phyloP scores from a whole-genome alignment of 805 yeast genomes.

The Hagleromyces aurorensis region DNA sequence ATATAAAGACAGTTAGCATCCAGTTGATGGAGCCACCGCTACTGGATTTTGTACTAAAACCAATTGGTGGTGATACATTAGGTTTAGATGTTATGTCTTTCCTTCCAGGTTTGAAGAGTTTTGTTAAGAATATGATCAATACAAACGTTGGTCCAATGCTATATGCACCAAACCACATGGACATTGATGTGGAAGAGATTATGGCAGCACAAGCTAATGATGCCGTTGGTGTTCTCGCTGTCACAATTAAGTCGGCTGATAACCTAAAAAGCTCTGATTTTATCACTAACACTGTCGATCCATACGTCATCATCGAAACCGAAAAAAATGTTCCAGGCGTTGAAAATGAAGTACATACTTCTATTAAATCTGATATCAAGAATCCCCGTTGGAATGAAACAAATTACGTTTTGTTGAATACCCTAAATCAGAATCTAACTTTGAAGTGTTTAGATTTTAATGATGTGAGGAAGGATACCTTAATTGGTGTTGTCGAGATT shows the following conservation, averaged over 20 bases:
- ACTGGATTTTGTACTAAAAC: conserved; percentile 73
- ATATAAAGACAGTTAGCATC: conserved; percentile 61
- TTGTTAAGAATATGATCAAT: conserved; percentile 64
- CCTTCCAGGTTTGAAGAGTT: conserved; percentile 68
- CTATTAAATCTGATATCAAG: conserved; percentile 46
- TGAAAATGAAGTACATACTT: conserved; percentile 38
- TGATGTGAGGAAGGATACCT: conserved; percentile 47
- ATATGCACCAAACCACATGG: conserved; percentile 75
- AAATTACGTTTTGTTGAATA: conserved; percentile 48
- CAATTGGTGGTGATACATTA: conserved; percentile 83
- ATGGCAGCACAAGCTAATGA: conserved; percentile 57
- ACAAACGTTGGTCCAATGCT: conserved; percentile 67
- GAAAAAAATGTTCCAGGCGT: conserved; percentile 40
- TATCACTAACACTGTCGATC: conserved; percentile 43
- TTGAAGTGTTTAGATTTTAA: conserved; percentile 49
- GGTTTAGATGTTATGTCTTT: conserved; percentile 81
- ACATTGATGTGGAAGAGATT: conserved; percentile 65
- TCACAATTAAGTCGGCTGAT: conserved; percentile 49
- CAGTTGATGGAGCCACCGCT: conserved; percentile 71
- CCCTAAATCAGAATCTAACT: conserved; percentile 48
- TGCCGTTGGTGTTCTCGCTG: conserved; percentile 61
- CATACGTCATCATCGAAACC: conserved; percentile 44
- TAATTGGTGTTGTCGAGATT: conserved; percentile 43
- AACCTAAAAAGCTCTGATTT: conserved; percentile 37
- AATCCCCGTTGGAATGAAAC: conserved; percentile 64